Conservation (phyloP, 345 rosid species). For the Eucalyptus shirleyi region DNA sequence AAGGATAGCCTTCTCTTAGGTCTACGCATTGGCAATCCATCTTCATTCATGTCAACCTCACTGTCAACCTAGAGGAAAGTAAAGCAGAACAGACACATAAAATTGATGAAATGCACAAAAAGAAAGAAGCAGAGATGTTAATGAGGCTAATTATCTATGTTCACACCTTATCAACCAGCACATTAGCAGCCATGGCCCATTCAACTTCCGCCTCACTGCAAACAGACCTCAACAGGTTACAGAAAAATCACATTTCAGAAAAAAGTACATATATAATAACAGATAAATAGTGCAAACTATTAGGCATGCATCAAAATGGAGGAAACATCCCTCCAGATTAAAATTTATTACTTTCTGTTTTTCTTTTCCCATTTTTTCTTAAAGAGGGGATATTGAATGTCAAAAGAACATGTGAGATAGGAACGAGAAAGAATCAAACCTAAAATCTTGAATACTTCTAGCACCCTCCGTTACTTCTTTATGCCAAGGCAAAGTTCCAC, state of each 20-base stretch:
- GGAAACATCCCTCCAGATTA: not conserved
- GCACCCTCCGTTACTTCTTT: slow-evolving; percentile 35
- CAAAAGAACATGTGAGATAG: not conserved
- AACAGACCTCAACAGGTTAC: not conserved
- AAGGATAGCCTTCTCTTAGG: slow-evolving; percentile 70
- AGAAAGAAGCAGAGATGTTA: not conserved
- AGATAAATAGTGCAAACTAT: not conserved
- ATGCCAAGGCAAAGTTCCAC: slow-evolving; percentile 55
- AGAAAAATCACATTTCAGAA: not conserved
- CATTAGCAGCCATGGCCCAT: slow-evolving; percentile 56
- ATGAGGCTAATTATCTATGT: not conserved
- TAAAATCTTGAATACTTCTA: slow-evolving; percentile 37
- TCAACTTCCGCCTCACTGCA: slow-evolving; percentile 60
- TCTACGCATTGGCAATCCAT: slow-evolving; percentile 24
- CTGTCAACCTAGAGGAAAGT: slow-evolving; percentile 38
- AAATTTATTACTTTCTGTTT: not conserved
- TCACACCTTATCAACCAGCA: slow-evolving; percentile 64
- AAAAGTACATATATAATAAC: not conserved
- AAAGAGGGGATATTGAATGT: not conserved
- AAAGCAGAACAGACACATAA: not conserved
- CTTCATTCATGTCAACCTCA: slow-evolving; percentile 36
- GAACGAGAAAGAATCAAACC: slow-evolving; percentile 17
- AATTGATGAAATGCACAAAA: not conserved
- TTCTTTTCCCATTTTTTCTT: not conserved
- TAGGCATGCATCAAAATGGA: not conserved